These are phyloP conservation scores for Ustilago tritici DNA, from an alignment of 1,284 basidiomycete genomes.

Conservation along the genomic window DNA sequence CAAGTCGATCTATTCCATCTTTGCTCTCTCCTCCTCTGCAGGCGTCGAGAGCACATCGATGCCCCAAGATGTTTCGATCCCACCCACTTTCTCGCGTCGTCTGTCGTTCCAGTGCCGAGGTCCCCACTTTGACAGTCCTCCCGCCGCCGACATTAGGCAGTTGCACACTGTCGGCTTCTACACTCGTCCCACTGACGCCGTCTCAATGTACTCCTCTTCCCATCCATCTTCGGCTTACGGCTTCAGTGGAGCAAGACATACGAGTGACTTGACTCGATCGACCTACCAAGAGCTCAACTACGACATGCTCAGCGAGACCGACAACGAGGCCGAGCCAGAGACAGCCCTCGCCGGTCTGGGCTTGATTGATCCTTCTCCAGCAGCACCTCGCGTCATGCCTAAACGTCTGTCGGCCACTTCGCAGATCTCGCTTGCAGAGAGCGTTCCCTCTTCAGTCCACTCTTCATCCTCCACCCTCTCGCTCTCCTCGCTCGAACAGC, in stretches of 20 bases:
- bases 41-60: neutral
- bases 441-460: constrained; percentile 8
- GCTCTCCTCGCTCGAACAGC: constrained; percentile 20
- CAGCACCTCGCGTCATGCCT: constrained; percentile 14
- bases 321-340: constrained; percentile 4
- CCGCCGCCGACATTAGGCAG: constrained; percentile 22
- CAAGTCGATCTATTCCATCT: constrained; percentile 28
- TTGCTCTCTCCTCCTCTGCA: constrained; percentile 6
- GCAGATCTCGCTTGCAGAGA: constrained; percentile 24
- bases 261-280: constrained; percentile 28
- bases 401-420: constrained; percentile 29
- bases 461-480: constrained; percentile 25
- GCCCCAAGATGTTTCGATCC: neutral
- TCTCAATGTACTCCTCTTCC: constrained; percentile 16
- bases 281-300: constrained; percentile 13
- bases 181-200: constrained; percentile 8
- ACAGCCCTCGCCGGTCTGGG: constrained; percentile 25
- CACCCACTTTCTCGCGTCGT: neutral
- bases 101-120: constrained; percentile 38
- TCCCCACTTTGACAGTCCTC: constrained; percentile 24
- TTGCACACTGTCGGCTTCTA: constrained; percentile 7
- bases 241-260: constrained; percentile 16
- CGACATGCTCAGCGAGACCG: constrained; percentile 15
- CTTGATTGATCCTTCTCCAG: constrained; percentile 18
- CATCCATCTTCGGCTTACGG: neutral